Base-by-base conservation (phyloP, 2,329 filamentous ascomycete genomes). In the Cladophialophora psammophila region DNA sequence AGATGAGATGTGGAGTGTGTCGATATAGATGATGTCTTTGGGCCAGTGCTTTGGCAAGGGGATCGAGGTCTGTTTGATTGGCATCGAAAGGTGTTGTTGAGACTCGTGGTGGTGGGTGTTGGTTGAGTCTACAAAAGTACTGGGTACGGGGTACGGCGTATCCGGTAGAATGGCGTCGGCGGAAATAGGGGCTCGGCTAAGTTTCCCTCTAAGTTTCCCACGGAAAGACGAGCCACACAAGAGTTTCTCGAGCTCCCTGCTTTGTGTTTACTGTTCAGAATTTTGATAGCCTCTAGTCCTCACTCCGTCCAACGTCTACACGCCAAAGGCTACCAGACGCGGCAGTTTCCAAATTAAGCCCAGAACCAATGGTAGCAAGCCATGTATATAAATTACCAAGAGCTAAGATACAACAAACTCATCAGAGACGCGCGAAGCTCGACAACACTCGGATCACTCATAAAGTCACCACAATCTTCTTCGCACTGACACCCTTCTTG, bases 401-500 rank as follows among this genome's bases (percentile, higher is more conserved):
- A 38, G 9, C 36, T 38, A 38, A 38, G 8, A 38, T 6, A 7
- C 36, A 38, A 7, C 36, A 38, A 40, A 5, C 5, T 26, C 9
- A 40, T 40, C 36, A 40, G 13, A 40, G 10, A 12, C 36, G 26
- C 36, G 36, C 9, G 4, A 13, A 12, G 13, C 36, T 40, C 36
- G 36, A 40, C 36, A 40, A 40, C 36, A 12, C 36, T 40, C 10
- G 2, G 18, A 7, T 18, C 10, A 36, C 18, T 64, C 40, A 66
- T 32, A 72, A 62, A 10, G 42, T 63, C 15, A 81, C 76, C 15
- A 83, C 80, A 31, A 82, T 32, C 70, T 83, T 84, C 71, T 76
- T 76, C 1, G 78, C 81, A 7, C 79, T 81, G 1, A 83, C 78
- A 2, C 81, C 80, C 56, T 77, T 75, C 48, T 67, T 75, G 3